Evolutionary conservation across 495 filamentous ascomycete genomes (phyloP).

Genomic region (Penicillium lividum): DNA sequence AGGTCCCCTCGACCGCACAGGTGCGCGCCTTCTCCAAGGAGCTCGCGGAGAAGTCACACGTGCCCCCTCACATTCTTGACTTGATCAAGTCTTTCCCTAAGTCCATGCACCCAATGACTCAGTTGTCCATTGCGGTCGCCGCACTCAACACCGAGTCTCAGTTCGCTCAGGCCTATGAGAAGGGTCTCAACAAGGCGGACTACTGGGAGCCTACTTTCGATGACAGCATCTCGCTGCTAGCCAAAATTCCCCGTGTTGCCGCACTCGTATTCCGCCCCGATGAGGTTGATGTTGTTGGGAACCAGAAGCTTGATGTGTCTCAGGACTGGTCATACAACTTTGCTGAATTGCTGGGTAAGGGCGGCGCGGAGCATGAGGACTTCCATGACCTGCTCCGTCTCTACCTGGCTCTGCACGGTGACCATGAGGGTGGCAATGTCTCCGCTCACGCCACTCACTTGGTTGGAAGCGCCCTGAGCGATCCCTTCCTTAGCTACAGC

Average conservation of each 20-base stretch:
- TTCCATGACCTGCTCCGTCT: conserved; percentile 94
- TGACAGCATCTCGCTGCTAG: conserved; percentile 88
- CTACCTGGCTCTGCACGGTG: conserved; percentile 94
- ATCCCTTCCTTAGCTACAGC: conserved; percentile 94
- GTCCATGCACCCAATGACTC: conserved; percentile 95
- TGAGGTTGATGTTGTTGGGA: conserved; percentile 65
- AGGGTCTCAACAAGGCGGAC: conserved; percentile 86
- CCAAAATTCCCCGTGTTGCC: conserved; percentile 94
- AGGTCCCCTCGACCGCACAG: conserved; percentile 81
- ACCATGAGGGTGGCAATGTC: conserved; percentile 98
- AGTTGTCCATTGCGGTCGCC: conserved; percentile 91
- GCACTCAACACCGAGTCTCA: conserved; percentile 88
- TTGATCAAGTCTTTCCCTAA: conserved; percentile 89
- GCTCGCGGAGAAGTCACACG: conserved; percentile 78
- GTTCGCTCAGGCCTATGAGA: conserved; percentile 90
- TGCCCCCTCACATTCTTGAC: conserved; percentile 82
- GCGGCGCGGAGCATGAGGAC: conserved; percentile 78
- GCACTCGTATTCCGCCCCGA: conserved; percentile 95
- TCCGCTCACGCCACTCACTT: conserved; percentile 97
- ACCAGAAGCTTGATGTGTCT: conserved; percentile 45
- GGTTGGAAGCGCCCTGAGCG: conserved; percentile 91
- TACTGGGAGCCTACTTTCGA: conserved; percentile 99
- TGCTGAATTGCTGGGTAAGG: conserved; percentile 92
- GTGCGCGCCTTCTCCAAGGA: conserved; percentile 79
- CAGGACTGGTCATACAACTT: conserved; percentile 99